Evolutionary conservation across 73 alveolate genomes (phyloP).

Genomic region (Paramecium octaurelia): DNA sequence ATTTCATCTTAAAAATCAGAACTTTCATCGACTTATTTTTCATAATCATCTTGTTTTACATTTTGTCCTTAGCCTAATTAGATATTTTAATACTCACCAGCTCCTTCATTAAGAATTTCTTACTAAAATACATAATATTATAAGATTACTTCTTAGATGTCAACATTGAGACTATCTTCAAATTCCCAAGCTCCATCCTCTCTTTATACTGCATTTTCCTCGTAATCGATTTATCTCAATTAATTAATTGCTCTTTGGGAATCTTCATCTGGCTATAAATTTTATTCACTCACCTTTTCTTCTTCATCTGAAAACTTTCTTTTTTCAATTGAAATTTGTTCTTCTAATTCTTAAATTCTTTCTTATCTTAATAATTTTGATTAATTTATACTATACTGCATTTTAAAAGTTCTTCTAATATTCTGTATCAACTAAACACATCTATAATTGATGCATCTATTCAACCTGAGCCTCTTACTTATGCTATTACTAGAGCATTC

Average conservation of each 20-base stretch:
- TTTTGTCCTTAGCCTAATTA: not conserved
- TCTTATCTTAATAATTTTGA: not conserved
- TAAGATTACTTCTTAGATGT: not conserved
- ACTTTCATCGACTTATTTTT: not conserved
- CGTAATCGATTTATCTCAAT: not conserved
- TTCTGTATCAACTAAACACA: constrained; percentile 10
- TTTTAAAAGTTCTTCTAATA: constrained; percentile 5
- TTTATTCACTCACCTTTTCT: not conserved
- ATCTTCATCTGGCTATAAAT: not conserved
- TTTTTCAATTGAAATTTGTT: not conserved
- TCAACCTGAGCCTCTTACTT: not conserved
- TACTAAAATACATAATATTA: not conserved
- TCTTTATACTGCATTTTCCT: not conserved
- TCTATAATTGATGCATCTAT: not conserved
- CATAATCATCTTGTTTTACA: not conserved
- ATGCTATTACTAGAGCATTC: not conserved
- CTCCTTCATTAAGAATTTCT: not conserved
- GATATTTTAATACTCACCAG: not conserved
- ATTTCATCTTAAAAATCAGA: not conserved
- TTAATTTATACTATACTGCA: not conserved
- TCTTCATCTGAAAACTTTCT: not conserved
- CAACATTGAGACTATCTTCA: constrained; percentile 4
- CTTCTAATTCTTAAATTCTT: not conserved
- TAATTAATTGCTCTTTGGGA: not conserved
- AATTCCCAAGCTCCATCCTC: constrained; percentile 20